A percentile compares a stretch with the other conserved stretches of the same genome.
phyloP scores from a whole-genome alignment of 1,284 basidiomycete species.

The Ustilago esculenta region DNA sequence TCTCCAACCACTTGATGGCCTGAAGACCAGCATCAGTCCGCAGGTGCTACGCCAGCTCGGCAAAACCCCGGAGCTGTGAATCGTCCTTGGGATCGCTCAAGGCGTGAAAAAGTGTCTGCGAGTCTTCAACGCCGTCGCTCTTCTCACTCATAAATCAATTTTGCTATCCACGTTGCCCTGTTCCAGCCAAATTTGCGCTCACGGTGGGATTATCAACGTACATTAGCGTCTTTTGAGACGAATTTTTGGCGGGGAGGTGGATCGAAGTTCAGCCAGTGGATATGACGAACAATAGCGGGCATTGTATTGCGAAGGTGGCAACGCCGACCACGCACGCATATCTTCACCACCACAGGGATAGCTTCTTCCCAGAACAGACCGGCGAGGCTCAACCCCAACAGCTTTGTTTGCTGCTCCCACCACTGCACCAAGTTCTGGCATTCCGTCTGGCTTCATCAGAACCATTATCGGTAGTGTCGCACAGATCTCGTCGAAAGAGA shows the following conservation, averaged over 20 bases:
- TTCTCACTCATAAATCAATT: no score
- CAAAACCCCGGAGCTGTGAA: no score
- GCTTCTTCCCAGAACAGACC: background rate
- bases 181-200: no score
- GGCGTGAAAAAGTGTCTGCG: no score
- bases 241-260: background rate
- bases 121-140: no score
- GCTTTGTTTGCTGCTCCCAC: slow-evolving; percentile 23
- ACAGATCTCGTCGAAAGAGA: background rate
- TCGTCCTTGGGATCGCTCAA: no score
- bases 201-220: no score
- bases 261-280: background rate
- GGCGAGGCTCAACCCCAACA: slow-evolving; percentile 6
- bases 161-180: no score
- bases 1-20: no score
- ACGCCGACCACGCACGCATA: background rate
- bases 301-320: background rate
- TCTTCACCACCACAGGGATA: background rate
- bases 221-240: no score
- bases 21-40: no score
- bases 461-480: background rate
- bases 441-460: background rate
- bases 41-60: no score
- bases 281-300: slow-evolving; percentile 15
- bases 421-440: slow-evolving; percentile 5